Evolutionary conservation across 805 yeast genomes (phyloP), one percentile per base, ranked within the genome.

Genomic region (Lipomyces chichibuensis): DNA sequence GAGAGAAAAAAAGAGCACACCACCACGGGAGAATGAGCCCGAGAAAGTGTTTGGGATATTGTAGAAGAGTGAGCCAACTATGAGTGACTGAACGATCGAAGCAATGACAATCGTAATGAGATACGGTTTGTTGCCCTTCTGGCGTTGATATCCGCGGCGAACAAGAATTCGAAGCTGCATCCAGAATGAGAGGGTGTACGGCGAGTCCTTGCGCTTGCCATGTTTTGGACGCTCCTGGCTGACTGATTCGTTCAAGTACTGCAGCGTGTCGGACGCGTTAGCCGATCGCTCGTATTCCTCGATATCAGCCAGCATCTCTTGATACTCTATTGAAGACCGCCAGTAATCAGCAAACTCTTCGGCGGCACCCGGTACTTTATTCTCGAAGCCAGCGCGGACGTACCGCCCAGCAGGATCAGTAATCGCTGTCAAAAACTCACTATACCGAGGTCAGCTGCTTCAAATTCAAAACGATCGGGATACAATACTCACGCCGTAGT

Each of bases 21-120:
- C 86, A 65, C 89, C 88, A 69, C 91, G 81, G 7, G 88, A 66
- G 73, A 86, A 88, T 1, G 89, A 86, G 58, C 89, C 88, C 7
- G 73, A 62, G 0, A 89, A 87, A 25, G 79, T 66, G 2, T 79
- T 76, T 1, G 87, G 84, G 20, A 86, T 77, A 63, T 84, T 78
- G 76, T 83, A 87, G 75, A 81, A 88, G 69, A 89, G 78, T 0
- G 92, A 88, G 49, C 91, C 91, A 14, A 81, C 78, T 73, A 88
- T 82, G 58, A 89, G 80, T 7, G 89, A 81, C 77, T 87, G 88
- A 37, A 83, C 74, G 14, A 84, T 71, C 65, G 83, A 84, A 13
- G 89, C 88, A 29, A 29, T 27, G 4, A 5, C 7, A 29, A 5
- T 29, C 32, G 32, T 29, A 29, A 29, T 29, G 32, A 29, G 32